Conservation (phyloP, 306 rosid species). For the Cucurbita moschata region DNA sequence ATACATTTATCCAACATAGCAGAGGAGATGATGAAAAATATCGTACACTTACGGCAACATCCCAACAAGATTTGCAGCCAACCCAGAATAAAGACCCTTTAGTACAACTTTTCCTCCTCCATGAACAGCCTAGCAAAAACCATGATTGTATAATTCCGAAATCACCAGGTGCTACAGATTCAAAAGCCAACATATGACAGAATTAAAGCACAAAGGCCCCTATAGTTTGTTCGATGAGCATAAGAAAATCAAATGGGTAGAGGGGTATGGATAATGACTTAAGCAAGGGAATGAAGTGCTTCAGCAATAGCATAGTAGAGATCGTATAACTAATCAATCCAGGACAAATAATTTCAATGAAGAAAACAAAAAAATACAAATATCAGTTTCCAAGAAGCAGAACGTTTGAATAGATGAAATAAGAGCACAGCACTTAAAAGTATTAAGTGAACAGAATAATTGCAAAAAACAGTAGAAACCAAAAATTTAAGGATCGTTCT, state of each 20-base stretch:
- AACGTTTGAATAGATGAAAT: not conserved
- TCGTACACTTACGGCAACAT: conserved; percentile 26
- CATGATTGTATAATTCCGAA: not conserved
- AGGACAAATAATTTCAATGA: not conserved
- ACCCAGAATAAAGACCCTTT: conserved; percentile 27
- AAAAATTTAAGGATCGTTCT: not conserved
- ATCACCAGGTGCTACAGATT: not conserved
- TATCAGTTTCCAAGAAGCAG: not conserved
- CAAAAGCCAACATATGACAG: not conserved
- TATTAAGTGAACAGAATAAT: not conserved
- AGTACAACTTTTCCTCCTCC: conserved; percentile 21
- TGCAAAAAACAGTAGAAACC: not conserved
- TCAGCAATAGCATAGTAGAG: not conserved
- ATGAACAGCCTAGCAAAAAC: conserved; percentile 15
- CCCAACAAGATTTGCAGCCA: conserved; percentile 30
- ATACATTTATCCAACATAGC: conserved; percentile 1
- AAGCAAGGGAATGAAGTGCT: not conserved
- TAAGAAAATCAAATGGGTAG: not conserved
- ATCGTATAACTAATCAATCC: not conserved
- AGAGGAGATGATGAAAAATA: not conserved
- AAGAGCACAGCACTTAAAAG: not conserved
- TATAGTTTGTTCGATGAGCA: not conserved
- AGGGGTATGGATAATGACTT: not conserved
- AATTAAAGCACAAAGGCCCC: not conserved
- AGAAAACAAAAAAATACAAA: not conserved